Conservation (phyloP, 768 basidiomycete genomes). For the Suillus cothurnatus region DNA sequence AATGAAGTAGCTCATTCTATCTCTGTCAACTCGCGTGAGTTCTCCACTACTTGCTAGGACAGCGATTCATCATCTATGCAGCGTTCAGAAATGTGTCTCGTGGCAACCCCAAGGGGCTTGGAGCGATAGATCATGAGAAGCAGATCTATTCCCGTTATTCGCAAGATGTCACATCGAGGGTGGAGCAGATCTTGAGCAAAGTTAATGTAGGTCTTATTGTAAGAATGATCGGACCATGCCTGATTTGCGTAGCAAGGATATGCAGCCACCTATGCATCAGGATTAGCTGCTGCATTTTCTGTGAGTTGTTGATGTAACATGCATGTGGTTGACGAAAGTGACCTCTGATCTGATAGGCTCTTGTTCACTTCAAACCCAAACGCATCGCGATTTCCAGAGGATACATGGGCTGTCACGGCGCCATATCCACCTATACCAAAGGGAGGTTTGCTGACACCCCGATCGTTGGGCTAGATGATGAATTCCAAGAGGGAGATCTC, state of each 20-base stretch:
- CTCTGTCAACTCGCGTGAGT: slow-evolving; percentile 72
- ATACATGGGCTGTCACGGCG: slow-evolving; percentile 73
- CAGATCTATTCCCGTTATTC: slow-evolving; percentile 83
- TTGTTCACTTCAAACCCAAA: slow-evolving; percentile 70
- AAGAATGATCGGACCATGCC: slow-evolving; percentile 1
- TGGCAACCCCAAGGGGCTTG: slow-evolving; percentile 24
- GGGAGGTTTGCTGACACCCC: slow-evolving; percentile 26
- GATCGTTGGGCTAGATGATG: slow-evolving; percentile 73
- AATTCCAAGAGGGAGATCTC: slow-evolving; percentile 70
- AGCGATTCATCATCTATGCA: slow-evolving; percentile 26
- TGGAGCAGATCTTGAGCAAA: slow-evolving; percentile 72
- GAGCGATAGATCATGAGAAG: slow-evolving; percentile 50
- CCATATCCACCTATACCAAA: slow-evolving; percentile 66
- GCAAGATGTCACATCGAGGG: slow-evolving; percentile 60
- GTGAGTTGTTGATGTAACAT: slow-evolving; percentile 39
- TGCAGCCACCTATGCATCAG: slow-evolving; percentile 79
- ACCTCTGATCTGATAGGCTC: slow-evolving; percentile 44
- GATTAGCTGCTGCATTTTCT: slow-evolving; percentile 73
- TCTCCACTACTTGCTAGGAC: slow-evolving; percentile 6
- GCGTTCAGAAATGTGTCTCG: slow-evolving; percentile 54
- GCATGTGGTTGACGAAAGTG: not conserved
- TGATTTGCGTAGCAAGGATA: slow-evolving; percentile 56
- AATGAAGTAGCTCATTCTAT: slow-evolving; percentile 68
- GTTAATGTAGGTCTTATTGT: slow-evolving; percentile 50
- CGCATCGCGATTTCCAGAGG: slow-evolving; percentile 77